Evolutionary conservation across 306 rosid genomes (phyloP), one percentile per base, ranked within the genome.

Genomic region (Albizia julibrissin): DNA sequence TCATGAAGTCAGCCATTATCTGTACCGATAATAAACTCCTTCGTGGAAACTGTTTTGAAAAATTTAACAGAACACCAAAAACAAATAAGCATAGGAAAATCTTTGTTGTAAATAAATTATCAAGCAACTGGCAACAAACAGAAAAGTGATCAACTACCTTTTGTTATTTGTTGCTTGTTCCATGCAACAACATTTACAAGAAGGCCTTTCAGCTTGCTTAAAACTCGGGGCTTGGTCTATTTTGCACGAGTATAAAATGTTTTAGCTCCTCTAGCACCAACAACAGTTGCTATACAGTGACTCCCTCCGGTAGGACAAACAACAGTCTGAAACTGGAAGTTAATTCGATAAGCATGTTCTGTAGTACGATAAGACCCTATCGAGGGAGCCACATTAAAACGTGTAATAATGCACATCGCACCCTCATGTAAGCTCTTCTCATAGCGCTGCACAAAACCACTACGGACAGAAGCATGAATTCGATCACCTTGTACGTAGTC

Each of bases 181-280:
- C 99, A 95, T 54, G 99, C 96, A 86, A 93, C 98, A 26, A 94
- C 85, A 83, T 95, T 95, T 82, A 95, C 96, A 64, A 95, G 90
- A 73, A 93, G 93, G 69, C 98, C 99, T 82, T 86, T 93, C 82
- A 95, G 81, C 89, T 87, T 95, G 89, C 85, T 72, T 83, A 95
- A 90, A 84, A 89, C 81, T 15, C 97, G 97, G 4, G 99, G 98
- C 88, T 91, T 95, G 76, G 87, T 83, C 98, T 98, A 92, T 85
- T 93, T 95, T 0, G 97, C 99, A 86, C 93, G 98, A 84, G 89
- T 88, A 54, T 95, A 95, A 84, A 93, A 95, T 8, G 98, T 92
- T 80, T 95, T 97, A 54, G 95, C 91, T 47, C 97, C 95, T 8
- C 95, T 95, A 26, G 75, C 81, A 59, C 98, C 99, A 80, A 87